These are phyloP conservation scores for Phytopythium montanum DNA, from an alignment of 352 stramenopile genomes.

Conservation along the genomic window DNA sequence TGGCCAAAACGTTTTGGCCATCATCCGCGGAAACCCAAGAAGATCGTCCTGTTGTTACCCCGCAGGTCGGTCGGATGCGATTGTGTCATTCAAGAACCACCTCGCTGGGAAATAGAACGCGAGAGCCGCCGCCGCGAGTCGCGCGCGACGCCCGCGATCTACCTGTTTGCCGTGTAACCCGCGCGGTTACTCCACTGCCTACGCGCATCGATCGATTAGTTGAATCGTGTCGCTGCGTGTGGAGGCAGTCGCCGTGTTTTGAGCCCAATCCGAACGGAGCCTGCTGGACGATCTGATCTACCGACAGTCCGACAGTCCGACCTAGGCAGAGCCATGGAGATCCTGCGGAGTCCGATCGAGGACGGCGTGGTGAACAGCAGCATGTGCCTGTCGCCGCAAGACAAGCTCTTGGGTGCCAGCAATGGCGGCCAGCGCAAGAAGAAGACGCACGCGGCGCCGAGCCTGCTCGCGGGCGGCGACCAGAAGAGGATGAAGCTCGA, in stretches of 20 bases:
- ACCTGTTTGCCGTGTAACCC: conserved; percentile 8
- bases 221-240: conserved; percentile 12
- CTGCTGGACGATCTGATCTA: no score
- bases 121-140: conserved; percentile 2
- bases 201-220: conserved; percentile 11
- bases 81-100: conserved; percentile 10
- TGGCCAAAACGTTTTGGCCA: no score
- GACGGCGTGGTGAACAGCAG: conserved; percentile 33
- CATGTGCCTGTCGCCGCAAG: conserved; percentile 66
- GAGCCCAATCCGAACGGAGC: neutral
- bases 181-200: conserved; percentile 1
- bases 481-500: conserved; percentile 30
- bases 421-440: conserved; percentile 35
- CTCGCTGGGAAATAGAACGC: conserved; percentile 8
- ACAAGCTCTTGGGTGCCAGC: conserved; percentile 43
- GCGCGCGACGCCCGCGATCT: conserved; percentile 1
- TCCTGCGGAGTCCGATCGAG: conserved; percentile 32
- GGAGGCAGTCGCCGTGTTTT: conserved; percentile 4
- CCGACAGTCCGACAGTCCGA: neutral
- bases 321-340: neutral
- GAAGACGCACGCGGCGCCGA: conserved; percentile 20
- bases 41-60: conserved; percentile 7
- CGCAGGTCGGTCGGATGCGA: neutral
- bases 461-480: conserved; percentile 14
- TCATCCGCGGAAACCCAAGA: conserved; percentile 19